Base-by-base conservation (phyloP, 1,284 basidiomycete species). In the Pascua guehoae region DNA sequence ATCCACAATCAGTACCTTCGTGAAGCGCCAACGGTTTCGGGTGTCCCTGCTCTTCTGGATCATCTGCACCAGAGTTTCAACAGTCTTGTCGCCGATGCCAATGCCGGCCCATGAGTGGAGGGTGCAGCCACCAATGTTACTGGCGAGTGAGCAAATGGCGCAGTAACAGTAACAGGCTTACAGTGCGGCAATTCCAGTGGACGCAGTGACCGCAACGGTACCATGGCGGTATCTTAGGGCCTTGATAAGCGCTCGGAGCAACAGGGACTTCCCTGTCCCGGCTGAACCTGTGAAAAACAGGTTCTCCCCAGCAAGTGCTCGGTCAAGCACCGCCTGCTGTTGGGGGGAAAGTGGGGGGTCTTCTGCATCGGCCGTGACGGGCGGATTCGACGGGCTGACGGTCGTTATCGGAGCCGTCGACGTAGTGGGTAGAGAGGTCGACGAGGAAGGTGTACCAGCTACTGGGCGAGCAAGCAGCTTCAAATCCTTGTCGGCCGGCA, bases 221-320 rank as follows among this genome's bases (percentile, higher is more conserved):
- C 37, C 45, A 37, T 49, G 79, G 63, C 64, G 79, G 82, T 65
- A 73, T 74, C 65, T 73, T 74, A 66, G 88, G 70, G 41, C 80
- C 47, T 75, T 79, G 65, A 95, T 92, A 60, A 95, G 91, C 64
- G 89, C 87, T 11, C 89, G 83, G 15, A 96, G 80, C 5, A 95
- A 78, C 8, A 95, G 88, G 0, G 91, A 94, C 75, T 96, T 96
- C 47, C 92, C 92, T 1, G 93, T 95, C 86, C 91, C 91, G 56
- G 91, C 94, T 75, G 91, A 93, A n/a, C 94, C 94, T 1, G 94
- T 97, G 75, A 96, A 97, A 69, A 98, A 98, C 18, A 95, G 71
- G 67, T 85, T 94, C 43, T 86, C 76, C 2, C 84, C 84, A 2
- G 80, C 72, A 47, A 86, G 72, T 1, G 90, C 88, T 5, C 91